Evolutionary conservation across 106 monocot genomes (phyloP).

Genomic region (Hemerocallis citrina): DNA sequence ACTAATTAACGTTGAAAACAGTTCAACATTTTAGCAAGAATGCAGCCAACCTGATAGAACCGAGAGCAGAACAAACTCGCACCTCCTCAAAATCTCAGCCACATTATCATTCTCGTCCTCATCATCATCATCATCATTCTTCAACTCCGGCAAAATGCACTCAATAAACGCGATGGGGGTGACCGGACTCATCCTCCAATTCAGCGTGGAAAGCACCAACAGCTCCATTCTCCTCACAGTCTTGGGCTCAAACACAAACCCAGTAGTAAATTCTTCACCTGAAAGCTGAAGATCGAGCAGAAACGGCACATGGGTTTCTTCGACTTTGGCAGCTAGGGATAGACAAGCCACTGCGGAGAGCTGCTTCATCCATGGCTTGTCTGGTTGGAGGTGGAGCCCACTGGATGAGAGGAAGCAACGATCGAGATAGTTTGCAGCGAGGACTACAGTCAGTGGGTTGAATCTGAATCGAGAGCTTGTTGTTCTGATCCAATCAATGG

Average conservation of each 20-base stretch:
- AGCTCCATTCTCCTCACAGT: conserved; percentile 53
- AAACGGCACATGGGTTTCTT: conserved; percentile 44
- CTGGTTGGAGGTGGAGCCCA: conserved; percentile 11
- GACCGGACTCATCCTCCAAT: conserved; percentile 67
- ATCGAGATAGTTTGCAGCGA: conserved; percentile 47
- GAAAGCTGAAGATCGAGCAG: conserved; percentile 44
- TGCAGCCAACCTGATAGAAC: conserved; percentile 13
- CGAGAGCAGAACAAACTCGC: conserved; percentile 44
- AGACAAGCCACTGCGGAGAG: conserved; percentile 45
- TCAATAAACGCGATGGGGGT: conserved; percentile 61
- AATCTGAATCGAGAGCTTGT: conserved; percentile 24
- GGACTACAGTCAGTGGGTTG: conserved; percentile 25
- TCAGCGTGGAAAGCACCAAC: conserved; percentile 56
- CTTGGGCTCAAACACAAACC: conserved; percentile 34
- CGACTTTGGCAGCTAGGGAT: conserved; percentile 49
- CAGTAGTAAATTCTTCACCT: not conserved
- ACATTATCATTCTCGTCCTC: too few species aligned
- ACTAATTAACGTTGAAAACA: too few species aligned
- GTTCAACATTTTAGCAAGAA: not conserved
- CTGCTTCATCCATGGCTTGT: conserved; percentile 42
- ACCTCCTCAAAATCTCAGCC: conserved; percentile 11
- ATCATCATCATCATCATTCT: not conserved
- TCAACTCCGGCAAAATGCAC: conserved; percentile 3
- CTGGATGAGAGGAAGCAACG: conserved; percentile 28
- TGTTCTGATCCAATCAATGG: conserved; percentile 17